Conservation (phyloP, 768 basidiomycete genomes). For the Rhizopogon vinicolor region DNA sequence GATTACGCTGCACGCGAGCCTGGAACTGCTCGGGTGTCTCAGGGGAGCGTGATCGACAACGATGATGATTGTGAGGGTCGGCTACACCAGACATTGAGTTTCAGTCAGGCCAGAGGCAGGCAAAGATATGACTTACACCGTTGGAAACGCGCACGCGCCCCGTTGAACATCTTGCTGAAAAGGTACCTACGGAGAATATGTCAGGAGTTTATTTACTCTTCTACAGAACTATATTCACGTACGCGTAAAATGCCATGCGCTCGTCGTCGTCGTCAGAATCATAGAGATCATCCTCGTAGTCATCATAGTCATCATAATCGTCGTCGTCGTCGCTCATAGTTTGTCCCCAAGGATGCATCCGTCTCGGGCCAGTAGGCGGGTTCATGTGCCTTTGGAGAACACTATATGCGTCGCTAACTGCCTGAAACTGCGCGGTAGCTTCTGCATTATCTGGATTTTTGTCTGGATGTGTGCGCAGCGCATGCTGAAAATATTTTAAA, state of each 20-base stretch:
- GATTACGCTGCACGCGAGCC: conserved; percentile 42
- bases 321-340: conserved; percentile 37
- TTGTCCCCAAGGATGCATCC: conserved; percentile 9
- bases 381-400: conserved; percentile 54
- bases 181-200: conserved; percentile 34
- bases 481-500: conserved; percentile 35
- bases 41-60: conserved; percentile 11
- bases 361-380: conserved; percentile 21
- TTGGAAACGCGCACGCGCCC: conserved; percentile 22
- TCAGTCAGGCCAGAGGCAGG: conserved; percentile 3
- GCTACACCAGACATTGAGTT: conserved; percentile 8
- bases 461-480: conserved; percentile 70
- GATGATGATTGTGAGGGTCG: conserved; percentile 17
- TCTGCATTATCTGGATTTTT: conserved; percentile 64
- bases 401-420: conserved; percentile 64
- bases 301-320: conserved; percentile 26
- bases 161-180: conserved; percentile 41
- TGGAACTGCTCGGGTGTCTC: conserved; percentile 52
- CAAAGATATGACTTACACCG: conserved; percentile 22
- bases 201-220: conserved; percentile 1
- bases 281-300: conserved; percentile 25
- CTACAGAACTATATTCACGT: conserved; percentile 7
- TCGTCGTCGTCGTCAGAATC: conserved; percentile 29
- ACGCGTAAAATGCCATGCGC: conserved; percentile 44
- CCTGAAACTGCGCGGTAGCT: conserved; percentile 69